Evolutionary conservation across 345 rosid species (phyloP).

Genomic region (Gossypium turneri): DNA sequence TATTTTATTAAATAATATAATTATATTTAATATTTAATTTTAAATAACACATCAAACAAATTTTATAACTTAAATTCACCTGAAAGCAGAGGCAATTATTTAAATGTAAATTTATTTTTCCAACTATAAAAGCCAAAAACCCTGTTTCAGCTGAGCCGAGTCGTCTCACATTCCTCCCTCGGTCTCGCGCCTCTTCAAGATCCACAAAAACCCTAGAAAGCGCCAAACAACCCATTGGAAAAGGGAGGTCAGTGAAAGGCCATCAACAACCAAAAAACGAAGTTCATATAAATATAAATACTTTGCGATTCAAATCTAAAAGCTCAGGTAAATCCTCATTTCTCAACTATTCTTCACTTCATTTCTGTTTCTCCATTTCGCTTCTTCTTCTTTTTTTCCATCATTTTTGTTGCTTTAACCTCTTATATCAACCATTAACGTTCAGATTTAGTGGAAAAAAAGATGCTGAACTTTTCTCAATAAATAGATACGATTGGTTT

Average conservation of each 20-base stretch:
- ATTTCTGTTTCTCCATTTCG: background rate
- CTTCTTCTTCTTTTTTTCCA: background rate
- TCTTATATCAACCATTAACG: background rate
- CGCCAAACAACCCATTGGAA: constrained; percentile 17
- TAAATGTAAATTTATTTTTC: background rate
- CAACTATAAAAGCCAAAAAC: constrained; percentile 12
- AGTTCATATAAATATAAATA: background rate
- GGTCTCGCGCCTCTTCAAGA: constrained; percentile 33
- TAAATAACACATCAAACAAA: no score
- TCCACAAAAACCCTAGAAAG: constrained; percentile 58
- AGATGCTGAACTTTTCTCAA: background rate
- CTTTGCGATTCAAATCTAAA: background rate
- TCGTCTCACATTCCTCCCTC: background rate
- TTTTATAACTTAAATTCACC: no score
- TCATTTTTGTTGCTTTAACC: background rate
- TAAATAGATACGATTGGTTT: background rate
- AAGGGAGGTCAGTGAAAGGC: constrained; percentile 28
- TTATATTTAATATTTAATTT: no score
- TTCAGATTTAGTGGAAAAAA: background rate
- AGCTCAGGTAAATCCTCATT: constrained; percentile 2
- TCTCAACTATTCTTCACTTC: background rate
- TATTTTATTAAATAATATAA: no score
- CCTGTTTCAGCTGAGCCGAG: background rate
- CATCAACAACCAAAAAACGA: background rate
- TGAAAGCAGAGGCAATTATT: no score